Conservation (phyloP, 1,284 basidiomycete species). For the Cutaneotrichosporon spelunceum region DNA sequence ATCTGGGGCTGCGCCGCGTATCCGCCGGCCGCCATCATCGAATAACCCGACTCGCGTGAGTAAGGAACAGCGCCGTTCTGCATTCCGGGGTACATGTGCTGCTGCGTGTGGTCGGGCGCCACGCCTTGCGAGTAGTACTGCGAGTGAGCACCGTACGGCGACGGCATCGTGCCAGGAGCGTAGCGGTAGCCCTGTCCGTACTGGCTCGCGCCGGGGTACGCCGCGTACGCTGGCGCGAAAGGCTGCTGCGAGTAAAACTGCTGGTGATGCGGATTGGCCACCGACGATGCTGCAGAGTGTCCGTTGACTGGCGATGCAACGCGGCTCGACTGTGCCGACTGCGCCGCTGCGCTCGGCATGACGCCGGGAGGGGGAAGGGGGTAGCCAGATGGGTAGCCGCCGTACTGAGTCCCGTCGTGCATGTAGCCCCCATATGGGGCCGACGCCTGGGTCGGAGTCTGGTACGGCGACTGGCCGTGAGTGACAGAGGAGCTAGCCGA, state of each 20-base stretch:
- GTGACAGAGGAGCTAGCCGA: slow-evolving; percentile 30
- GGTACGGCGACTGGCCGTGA: slow-evolving; percentile 45
- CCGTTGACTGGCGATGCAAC: slow-evolving; percentile 48
- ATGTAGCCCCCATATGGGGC: slow-evolving; percentile 45
- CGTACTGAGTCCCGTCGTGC: slow-evolving; percentile 39
- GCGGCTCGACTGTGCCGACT: slow-evolving; percentile 40
- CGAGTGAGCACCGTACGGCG: slow-evolving; percentile 39
- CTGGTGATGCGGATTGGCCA: slow-evolving; percentile 32
- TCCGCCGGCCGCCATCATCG: slow-evolving; percentile 33
- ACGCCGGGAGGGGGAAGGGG: slow-evolving; percentile 33
- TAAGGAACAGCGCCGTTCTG: slow-evolving; percentile 31
- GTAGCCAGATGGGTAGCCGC: slow-evolving; percentile 35
- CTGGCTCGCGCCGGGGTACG: slow-evolving; percentile 31
- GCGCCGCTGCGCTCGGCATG: slow-evolving; percentile 31
- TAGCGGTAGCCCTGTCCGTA: slow-evolving; percentile 33
- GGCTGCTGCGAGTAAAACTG: slow-evolving; percentile 41
- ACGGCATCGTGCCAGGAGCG: slow-evolving; percentile 31
- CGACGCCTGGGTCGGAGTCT: slow-evolving; percentile 39
- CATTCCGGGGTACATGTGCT: slow-evolving; percentile 43
- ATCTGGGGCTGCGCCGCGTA: slow-evolving; percentile 36
- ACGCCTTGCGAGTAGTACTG: slow-evolving; percentile 38
- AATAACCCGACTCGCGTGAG: slow-evolving; percentile 43
- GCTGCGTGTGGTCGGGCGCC: slow-evolving; percentile 37
- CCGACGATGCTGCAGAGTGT: slow-evolving; percentile 39
- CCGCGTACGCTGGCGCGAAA: slow-evolving; percentile 36